Evolutionary conservation across 331 rosid species (phyloP).

Genomic region (Quercus tomentella): DNA sequence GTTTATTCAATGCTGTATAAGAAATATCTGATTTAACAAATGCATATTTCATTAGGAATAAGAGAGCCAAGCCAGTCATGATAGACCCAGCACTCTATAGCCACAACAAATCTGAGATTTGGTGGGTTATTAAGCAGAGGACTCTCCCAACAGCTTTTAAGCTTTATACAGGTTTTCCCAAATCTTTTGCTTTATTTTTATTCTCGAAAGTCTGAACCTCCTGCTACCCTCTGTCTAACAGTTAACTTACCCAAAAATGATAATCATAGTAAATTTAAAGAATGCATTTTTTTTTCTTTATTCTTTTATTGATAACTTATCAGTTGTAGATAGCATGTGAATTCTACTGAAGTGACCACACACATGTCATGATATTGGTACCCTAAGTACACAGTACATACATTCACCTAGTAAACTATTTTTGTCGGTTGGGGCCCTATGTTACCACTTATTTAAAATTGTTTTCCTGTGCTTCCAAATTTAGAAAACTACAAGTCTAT

Average conservation of each 20-base stretch:
- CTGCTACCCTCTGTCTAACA: no score
- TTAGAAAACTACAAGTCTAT: no score
- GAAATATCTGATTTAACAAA: background rate
- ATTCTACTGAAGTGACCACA: slow-evolving; percentile 1
- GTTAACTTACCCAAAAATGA: no score
- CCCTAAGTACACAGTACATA: slow-evolving; percentile 15
- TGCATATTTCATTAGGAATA: slow-evolving; percentile 44
- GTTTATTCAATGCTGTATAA: background rate
- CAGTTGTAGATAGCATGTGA: slow-evolving; percentile 18
- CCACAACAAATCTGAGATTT: slow-evolving; percentile 75
- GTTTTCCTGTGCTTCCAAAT: background rate
- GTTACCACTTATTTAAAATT: no score
- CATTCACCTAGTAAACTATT: slow-evolving; percentile 14
- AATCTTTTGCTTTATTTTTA: background rate
- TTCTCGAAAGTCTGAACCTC: no score
- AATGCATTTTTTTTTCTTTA: background rate
- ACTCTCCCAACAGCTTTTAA: slow-evolving; percentile 75
- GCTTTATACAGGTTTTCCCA: slow-evolving; percentile 80
- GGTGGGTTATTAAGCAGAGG: slow-evolving; percentile 87
- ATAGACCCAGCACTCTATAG: slow-evolving; percentile 87
- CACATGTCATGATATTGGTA: background rate
- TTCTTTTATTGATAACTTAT: background rate
- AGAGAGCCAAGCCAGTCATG: slow-evolving; percentile 80
- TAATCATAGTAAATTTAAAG: background rate
- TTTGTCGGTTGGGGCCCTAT: background rate